phyloP scores from a whole-genome alignment of 306 rosid species.

The Hippophae tibetana region DNA sequence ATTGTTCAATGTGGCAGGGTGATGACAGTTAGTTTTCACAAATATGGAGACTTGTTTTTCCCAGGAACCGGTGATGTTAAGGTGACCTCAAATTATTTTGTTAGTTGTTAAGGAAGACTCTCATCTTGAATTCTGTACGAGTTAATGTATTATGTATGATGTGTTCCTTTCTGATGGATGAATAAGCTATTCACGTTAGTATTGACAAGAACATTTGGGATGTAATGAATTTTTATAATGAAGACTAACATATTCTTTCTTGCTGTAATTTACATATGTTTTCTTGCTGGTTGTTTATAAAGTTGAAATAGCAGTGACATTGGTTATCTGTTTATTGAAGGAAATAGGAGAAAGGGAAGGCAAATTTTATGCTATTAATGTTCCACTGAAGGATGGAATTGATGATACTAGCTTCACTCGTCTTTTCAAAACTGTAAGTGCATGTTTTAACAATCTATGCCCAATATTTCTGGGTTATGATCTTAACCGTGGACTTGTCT shows the following conservation, averaged over 20 bases:
- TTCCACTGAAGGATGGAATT: constrained; percentile 96
- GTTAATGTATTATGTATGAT: neutral
- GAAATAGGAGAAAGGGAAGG: constrained; percentile 99
- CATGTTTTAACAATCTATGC: constrained; percentile 12
- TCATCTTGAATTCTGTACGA: neutral
- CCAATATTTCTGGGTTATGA: constrained; percentile 16
- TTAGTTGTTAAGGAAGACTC: neutral
- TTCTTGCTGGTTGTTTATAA: neutral
- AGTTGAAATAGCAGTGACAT: constrained; percentile 21
- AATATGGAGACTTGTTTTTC: constrained; percentile 88
- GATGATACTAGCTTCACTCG: constrained; percentile 94
- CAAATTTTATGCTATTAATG: constrained; percentile 94
- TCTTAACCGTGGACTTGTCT: constrained; percentile 8
- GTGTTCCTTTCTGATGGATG: neutral
- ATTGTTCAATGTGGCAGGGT: constrained; percentile 60
- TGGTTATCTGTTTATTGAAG: constrained; percentile 55
- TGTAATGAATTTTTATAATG: constrained; percentile 4
- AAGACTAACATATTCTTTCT: neutral
- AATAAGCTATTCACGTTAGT: neutral
- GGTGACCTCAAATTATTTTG: constrained; percentile 44
- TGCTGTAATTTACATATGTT: neutral
- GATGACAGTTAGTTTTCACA: constrained; percentile 98
- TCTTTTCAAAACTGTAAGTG: constrained; percentile 87
- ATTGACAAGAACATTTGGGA: neutral
- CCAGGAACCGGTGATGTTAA: constrained; percentile 98